Conservation (phyloP, 139 green algal species). For the Penium margaritaceum region DNA sequence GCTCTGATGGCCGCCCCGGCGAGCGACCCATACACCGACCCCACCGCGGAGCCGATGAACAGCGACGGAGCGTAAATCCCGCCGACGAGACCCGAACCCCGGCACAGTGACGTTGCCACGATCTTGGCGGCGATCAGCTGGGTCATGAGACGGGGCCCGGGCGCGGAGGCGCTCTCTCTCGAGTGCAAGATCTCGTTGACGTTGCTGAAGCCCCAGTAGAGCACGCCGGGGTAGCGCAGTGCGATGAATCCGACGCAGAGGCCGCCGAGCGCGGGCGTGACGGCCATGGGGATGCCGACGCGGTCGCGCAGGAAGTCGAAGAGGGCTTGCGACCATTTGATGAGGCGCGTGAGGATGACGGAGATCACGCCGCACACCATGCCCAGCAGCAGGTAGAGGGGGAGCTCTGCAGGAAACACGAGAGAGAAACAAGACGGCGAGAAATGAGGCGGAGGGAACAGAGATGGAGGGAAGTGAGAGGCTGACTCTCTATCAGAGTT, state of each 20-base stretch:
- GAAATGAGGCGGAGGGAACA: too few species aligned
- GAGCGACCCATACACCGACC: constrained; percentile 41
- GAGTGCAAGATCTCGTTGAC: constrained; percentile 64
- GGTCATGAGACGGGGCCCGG: constrained; percentile 56
- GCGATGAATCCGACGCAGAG: constrained; percentile 60
- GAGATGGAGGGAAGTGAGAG: too few species aligned
- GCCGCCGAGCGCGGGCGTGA: constrained; percentile 60
- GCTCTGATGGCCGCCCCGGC: constrained; percentile 42
- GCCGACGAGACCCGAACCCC: constrained; percentile 75
- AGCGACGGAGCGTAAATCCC: constrained; percentile 89
- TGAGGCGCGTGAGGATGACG: constrained; percentile 42
- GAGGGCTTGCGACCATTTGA: constrained; percentile 20
- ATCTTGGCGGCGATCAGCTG: constrained; percentile 79
- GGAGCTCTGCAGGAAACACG: constrained; percentile 59
- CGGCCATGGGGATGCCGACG: constrained; percentile 28
- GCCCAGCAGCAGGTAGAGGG: constrained; percentile 67
- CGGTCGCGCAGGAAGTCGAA: constrained; percentile 38
- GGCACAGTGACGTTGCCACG: constrained; percentile 71
- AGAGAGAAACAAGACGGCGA: constrained; percentile 5
- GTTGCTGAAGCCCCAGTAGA: constrained; percentile 76
- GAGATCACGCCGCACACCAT: constrained; percentile 60
- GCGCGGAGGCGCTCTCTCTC: constrained; percentile 18
- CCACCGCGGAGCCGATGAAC: constrained; percentile 76
- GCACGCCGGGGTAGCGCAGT: constrained; percentile 62
- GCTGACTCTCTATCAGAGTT: too few species aligned